Evolutionary conservation across 108 stramenopile species (phyloP), one percentile per base, ranked within the genome.

Genomic region (Discostella pseudostelligera): DNA sequence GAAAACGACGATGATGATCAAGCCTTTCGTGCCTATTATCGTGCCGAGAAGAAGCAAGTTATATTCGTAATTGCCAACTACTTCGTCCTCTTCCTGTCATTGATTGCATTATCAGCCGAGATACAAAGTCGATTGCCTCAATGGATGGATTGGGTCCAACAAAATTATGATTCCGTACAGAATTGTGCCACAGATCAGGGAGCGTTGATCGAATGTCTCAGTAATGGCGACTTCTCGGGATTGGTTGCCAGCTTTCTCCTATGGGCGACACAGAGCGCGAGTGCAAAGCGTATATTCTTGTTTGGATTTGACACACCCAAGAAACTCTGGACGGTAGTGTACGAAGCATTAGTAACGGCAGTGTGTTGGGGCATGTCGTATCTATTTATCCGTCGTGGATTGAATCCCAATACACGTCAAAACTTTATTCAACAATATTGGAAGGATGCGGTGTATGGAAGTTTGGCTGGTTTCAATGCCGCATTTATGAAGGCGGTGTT

Each of bases 371-470:
- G 93, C 11, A 76, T 84, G 40, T 77, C 74, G 35, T 94, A 94
- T 56, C 71, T 91, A 9, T 88, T 90, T 57, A 91, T 94, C 70
- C 83, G 89, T 3, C 67, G 93, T 1, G 93, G 88, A 10, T 67
- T 94, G 78, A 94, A 94, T 66, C 93, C 93, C 25, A 90, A 94
- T 40, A 94, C 89, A 12, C 74, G 84, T 56, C 68, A 62, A 21
- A 73, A 84, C 11, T 87, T 89, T 64, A 46, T 90, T 9, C 81
- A 81, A 53, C 90, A 85, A 65, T 94, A 88, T 56, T 94, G 93
- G 93, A 94, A 94, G 59, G 93, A 94, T 78, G 89, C 89, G 6
- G 85, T 94, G 4, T 94, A 94, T 62, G 93, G 93, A 32, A 88
- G 87, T 78, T 58, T 94, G 63, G 93, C 93, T 13, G 93, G 93